phyloP scores from a whole-genome alignment of 352 stramenopile genomes.

The Elongisporangium anandrum region DNA sequence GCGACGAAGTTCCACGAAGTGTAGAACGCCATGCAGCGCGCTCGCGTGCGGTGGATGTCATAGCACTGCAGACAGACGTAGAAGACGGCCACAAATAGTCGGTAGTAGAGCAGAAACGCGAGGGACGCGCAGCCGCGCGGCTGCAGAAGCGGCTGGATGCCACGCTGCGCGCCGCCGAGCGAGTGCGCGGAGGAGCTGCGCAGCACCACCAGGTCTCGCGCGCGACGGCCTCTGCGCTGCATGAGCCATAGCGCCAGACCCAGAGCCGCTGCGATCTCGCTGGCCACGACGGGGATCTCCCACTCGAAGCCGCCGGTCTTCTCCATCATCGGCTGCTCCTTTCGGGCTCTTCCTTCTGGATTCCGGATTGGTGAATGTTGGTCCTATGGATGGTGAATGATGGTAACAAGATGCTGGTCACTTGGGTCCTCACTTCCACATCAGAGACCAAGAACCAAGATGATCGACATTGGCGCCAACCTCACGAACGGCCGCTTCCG shows the following conservation, averaged over 20 bases:
- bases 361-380: background rate
- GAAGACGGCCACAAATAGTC: conserved; percentile 29
- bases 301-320: conserved; percentile 13
- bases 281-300: conserved; percentile 45
- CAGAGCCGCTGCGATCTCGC: conserved; percentile 40
- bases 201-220: conserved; percentile 26
- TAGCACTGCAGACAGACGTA: conserved; percentile 53
- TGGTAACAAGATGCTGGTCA: background rate
- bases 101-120: conserved; percentile 31
- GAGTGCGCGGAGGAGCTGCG: conserved; percentile 15
- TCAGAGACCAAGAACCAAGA: conserved; percentile 1
- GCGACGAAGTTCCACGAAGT: conserved; percentile 87
- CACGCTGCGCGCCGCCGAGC: conserved; percentile 13
- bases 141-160: conserved; percentile 29
- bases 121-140: conserved; percentile 41
- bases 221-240: conserved; percentile 18
- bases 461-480: conserved; percentile 74
- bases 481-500: conserved; percentile 62
- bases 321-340: background rate
- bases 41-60: conserved; percentile 49
- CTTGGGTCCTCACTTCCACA: background rate
- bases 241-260: conserved; percentile 42
- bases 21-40: conserved; percentile 64
- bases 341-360: background rate
- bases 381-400: too few species aligned